Evolutionary conservation across 805 yeast species (phyloP).

Genomic region (Wickerhamomyces sydowiorum): DNA sequence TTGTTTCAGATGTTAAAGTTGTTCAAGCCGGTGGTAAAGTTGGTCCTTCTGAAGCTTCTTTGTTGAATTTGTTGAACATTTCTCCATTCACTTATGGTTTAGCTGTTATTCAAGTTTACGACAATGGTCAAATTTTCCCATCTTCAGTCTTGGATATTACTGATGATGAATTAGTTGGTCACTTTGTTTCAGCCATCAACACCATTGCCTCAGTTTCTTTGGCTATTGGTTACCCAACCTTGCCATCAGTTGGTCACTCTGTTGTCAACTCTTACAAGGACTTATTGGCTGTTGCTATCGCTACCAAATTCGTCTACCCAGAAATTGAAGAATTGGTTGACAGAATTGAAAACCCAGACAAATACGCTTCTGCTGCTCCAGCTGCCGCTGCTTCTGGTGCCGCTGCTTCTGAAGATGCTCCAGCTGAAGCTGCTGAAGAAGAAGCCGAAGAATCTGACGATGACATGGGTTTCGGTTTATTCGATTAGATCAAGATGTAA

Average conservation of each 20-base stretch:
- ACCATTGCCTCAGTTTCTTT: slow-evolving; percentile 94
- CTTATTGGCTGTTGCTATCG: slow-evolving; percentile 95
- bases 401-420: slow-evolving; percentile 56
- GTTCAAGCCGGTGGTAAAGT: slow-evolving; percentile 82
- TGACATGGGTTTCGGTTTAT: slow-evolving; percentile 99
- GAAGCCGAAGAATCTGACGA: slow-evolving; percentile 62
- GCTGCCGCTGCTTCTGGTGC: slow-evolving; percentile 80
- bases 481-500: slow-evolving; percentile 57
- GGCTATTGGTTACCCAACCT: slow-evolving; percentile 98
- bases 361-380: slow-evolving; percentile 99
- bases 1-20: slow-evolving; percentile 94
- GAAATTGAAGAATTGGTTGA: slow-evolving; percentile 99
- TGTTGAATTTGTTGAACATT: slow-evolving; percentile 98
- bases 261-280: slow-evolving; percentile 99
- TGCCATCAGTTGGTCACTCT: slow-evolving; percentile 98
- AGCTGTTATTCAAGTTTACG: slow-evolving; percentile 94
- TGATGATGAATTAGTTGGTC: slow-evolving; percentile 89
- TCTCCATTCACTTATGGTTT: slow-evolving; percentile 99
- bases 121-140: slow-evolving; percentile 98
- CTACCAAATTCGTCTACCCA: slow-evolving; percentile 98
- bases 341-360: slow-evolving; percentile 99
- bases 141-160: slow-evolving; percentile 95
- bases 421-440: slow-evolving; percentile 68
- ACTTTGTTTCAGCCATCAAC: slow-evolving; percentile 89
- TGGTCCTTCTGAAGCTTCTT: slow-evolving; percentile 98